A percentile compares a stretch with the other conserved stretches of the same genome.
phyloP scores from a whole-genome alignment of 1,284 basidiomycete genomes.

The Austropuccinia psidii region DNA sequence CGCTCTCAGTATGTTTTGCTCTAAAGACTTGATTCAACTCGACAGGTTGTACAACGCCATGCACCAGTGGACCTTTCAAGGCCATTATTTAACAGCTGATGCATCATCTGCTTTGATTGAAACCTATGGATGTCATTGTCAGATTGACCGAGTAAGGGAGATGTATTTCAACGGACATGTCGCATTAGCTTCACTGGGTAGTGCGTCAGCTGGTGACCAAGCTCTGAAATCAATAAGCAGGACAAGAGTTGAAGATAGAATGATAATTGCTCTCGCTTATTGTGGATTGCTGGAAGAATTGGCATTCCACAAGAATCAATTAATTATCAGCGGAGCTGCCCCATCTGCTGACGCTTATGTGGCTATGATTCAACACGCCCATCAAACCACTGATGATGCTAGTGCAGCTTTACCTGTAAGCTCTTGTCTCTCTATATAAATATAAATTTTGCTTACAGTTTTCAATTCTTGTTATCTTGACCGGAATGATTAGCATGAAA shows the following conservation, averaged over 20 bases:
- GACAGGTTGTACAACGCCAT: conserved; percentile 8
- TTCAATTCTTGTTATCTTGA: background rate
- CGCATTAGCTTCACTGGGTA: conserved; percentile 15
- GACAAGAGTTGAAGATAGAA: conserved; percentile 72
- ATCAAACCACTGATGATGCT: conserved; percentile 88
- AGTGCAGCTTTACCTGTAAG: conserved; percentile 60
- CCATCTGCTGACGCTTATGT: conserved; percentile 85
- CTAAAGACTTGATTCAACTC: conserved; percentile 14
- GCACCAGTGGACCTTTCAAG: conserved; percentile 6
- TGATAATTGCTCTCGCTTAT: conserved; percentile 76
- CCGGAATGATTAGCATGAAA: conserved; percentile 59
- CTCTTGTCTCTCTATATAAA: background rate
- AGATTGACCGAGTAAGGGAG: conserved; percentile 30
- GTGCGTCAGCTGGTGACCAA: background rate
- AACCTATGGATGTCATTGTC: conserved; percentile 12
- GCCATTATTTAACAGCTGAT: conserved; percentile 31
- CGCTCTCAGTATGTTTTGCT: conserved; percentile 28
- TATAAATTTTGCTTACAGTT: background rate
- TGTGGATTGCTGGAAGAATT: conserved; percentile 69
- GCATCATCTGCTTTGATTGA: conserved; percentile 30
- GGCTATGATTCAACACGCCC: conserved; percentile 73
- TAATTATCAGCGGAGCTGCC: conserved; percentile 66
- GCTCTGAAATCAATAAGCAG: conserved; percentile 50
- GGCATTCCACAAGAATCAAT: conserved; percentile 67
- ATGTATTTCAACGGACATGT: conserved; percentile 34